A percentile compares a stretch with the other conserved stretches of the same genome.
phyloP scores from a whole-genome alignment of 306 rosid species.

The Purshia tridentata region DNA sequence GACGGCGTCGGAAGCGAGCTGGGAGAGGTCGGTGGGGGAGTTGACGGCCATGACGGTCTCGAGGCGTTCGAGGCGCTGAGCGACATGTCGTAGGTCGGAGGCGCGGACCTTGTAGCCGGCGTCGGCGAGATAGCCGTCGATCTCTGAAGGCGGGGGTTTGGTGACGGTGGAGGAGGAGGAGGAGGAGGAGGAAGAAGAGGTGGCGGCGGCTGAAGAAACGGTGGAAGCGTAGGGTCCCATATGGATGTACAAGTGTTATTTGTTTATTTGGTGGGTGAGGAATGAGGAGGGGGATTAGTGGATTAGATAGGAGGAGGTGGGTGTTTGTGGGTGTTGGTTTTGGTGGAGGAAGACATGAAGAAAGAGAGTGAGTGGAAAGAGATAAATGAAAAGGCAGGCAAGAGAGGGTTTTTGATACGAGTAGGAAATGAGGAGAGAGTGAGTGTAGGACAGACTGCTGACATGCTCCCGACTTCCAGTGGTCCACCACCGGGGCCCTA shows the following conservation, averaged over 20 bases:
- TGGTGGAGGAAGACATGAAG: neutral
- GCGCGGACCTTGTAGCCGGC: slow-evolving; percentile 76
- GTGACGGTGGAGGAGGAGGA: slow-evolving; percentile 33
- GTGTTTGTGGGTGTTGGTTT: slow-evolving; percentile 10
- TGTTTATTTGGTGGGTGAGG: too few relatives aligned
- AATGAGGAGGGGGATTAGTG: neutral
- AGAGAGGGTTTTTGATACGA: slow-evolving; percentile 6
- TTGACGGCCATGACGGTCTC: slow-evolving; percentile 55
- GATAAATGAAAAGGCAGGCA: slow-evolving; percentile 8
- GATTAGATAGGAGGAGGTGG: slow-evolving; percentile 8
- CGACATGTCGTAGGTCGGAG: slow-evolving; percentile 70
- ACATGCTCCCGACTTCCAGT: neutral
- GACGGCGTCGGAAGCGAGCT: slow-evolving; percentile 58
- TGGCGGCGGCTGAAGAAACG: slow-evolving; percentile 34
- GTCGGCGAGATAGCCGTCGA: slow-evolving; percentile 63
- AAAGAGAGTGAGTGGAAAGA: slow-evolving; percentile 17
- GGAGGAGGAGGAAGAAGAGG: slow-evolving; percentile 43
- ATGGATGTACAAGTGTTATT: too few relatives aligned
- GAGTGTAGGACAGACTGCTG: neutral
- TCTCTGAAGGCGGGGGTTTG: slow-evolving; percentile 35
- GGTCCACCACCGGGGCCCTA: slow-evolving; percentile 10
- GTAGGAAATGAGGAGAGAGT: neutral
- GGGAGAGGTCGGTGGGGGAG: slow-evolving; percentile 56
- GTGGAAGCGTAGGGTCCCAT: slow-evolving; percentile 53
- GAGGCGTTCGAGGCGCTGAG: slow-evolving; percentile 61